Evolutionary conservation across 352 stramenopile genomes (phyloP).

Genomic region (Globisporangium solare): DNA sequence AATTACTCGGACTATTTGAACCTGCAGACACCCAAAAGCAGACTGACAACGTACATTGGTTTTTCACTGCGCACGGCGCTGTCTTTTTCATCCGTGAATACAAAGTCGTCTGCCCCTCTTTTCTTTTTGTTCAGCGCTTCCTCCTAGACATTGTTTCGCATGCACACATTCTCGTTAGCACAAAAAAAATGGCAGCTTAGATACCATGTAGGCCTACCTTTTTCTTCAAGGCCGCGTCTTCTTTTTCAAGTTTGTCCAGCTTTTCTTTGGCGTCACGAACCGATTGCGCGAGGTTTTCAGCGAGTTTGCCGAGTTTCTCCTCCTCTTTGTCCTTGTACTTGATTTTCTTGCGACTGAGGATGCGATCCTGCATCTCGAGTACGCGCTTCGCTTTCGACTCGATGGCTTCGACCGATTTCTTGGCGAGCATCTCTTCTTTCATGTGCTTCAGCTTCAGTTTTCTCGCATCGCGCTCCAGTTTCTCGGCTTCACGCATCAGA

Average conservation of each 20-base stretch:
- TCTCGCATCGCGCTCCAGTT: constrained; percentile 72
- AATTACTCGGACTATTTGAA: background rate
- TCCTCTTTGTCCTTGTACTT: constrained; percentile 90
- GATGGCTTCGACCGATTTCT: constrained; percentile 78
- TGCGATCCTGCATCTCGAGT: constrained; percentile 85
- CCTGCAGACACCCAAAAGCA: background rate
- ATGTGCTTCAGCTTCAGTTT: constrained; percentile 55
- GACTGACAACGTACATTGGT: constrained; percentile 42
- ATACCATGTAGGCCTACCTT: constrained; percentile 34
- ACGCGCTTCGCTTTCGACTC: constrained; percentile 81
- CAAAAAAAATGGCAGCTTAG: too few relatives aligned
- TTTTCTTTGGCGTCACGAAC: constrained; percentile 74
- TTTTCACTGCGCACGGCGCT: constrained; percentile 38
- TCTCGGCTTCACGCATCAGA: constrained; percentile 73
- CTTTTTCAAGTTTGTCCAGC: constrained; percentile 85
- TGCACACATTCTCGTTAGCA: background rate
- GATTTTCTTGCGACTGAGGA: constrained; percentile 83
- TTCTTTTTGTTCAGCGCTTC: constrained; percentile 82
- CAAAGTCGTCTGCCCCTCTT: constrained; percentile 44
- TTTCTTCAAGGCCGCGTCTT: constrained; percentile 64
- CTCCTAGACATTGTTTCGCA: constrained; percentile 25
- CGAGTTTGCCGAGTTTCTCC: constrained; percentile 75
- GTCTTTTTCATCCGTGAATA: constrained; percentile 27
- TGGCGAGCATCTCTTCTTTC: constrained; percentile 66
- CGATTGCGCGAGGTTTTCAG: constrained; percentile 74